A percentile compares a stretch with the other conserved stretches of the same genome.
These are phyloP conservation scores for Chaetomium fimeti DNA, from an alignment of 495 filamentous ascomycete species.

Conservation along the genomic window DNA sequence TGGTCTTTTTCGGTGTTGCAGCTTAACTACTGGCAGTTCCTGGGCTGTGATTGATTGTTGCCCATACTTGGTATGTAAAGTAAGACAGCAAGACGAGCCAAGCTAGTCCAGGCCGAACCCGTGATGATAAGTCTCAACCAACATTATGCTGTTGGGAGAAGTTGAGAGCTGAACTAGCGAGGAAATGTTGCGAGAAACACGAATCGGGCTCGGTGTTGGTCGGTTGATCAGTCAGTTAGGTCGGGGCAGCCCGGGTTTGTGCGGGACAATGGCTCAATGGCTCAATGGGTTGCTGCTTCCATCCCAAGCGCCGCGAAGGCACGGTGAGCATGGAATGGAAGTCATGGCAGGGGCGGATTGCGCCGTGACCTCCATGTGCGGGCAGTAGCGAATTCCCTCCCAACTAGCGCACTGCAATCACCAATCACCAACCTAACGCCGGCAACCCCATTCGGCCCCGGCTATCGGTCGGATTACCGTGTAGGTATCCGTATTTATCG, in stretches of 20 bases:
- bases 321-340: background rate
- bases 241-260: no score
- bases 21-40: no score
- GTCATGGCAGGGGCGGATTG: background rate
- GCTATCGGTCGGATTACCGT: no score
- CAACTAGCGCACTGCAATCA: no score
- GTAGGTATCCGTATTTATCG: no score
- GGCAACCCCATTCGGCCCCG: background rate
- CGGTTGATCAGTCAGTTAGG: slow-evolving; percentile 5
- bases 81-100: no score
- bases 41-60: no score
- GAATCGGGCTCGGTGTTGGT: background rate
- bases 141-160: background rate
- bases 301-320: background rate
- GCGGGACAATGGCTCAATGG: no score
- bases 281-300: background rate
- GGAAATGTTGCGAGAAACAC: background rate
- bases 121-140: background rate
- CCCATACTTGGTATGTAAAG: no score
- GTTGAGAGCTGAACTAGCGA: background rate
- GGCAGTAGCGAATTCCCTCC: no score
- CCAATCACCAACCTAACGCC: no score
- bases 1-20: background rate
- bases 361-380: background rate
- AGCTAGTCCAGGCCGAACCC: no score